These are phyloP conservation scores for Alternaria sp. DNA, from an alignment of 2,329 filamentous ascomycete genomes.

Conservation along the genomic window DNA sequence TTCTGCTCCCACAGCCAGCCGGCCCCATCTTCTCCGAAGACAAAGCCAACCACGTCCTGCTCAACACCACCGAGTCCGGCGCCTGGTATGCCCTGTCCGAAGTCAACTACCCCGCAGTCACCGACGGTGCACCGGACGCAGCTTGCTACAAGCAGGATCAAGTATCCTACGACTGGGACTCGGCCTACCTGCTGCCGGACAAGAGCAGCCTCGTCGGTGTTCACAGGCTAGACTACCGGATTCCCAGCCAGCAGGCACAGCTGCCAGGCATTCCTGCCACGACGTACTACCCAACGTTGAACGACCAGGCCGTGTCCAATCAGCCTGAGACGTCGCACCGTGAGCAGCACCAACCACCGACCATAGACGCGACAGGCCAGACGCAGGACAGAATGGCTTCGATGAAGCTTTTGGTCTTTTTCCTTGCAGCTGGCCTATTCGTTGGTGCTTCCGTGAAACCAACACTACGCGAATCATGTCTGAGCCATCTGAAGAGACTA, in stretches of 20 bases:
- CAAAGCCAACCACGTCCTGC: conserved; percentile 64
- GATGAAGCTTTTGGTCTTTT: conserved; percentile 10
- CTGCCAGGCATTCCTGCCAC: conserved; percentile 35
- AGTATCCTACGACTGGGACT: conserved; percentile 33
- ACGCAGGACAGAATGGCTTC: conserved; percentile 19
- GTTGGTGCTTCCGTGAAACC: conserved; percentile 21
- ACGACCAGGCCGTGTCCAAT: conserved; percentile 26
- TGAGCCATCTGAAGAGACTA: conserved; percentile 22
- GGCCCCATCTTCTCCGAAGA: conserved; percentile 61
- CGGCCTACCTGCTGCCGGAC: conserved; percentile 36
- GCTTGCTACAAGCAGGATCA: conserved; percentile 58
- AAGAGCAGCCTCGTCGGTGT: conserved; percentile 48
- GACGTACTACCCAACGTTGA: conserved; percentile 26
- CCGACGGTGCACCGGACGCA: conserved; percentile 68
- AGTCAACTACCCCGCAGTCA: conserved; percentile 81
- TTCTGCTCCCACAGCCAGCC: conserved; percentile 84
- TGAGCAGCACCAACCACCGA: conserved; percentile 18
- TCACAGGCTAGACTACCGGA: conserved; percentile 42
- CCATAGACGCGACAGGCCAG: conserved; percentile 28
- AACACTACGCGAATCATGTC: conserved; percentile 14
- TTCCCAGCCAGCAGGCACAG: conserved; percentile 26
- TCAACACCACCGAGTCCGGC: conserved; percentile 85
- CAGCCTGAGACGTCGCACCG: conserved; percentile 28
- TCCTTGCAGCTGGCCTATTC: conserved; percentile 15
- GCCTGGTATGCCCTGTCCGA: conserved; percentile 96